phyloP scores from a whole-genome alignment of 805 yeast species.

The Starmerella ratchasimensis region DNA sequence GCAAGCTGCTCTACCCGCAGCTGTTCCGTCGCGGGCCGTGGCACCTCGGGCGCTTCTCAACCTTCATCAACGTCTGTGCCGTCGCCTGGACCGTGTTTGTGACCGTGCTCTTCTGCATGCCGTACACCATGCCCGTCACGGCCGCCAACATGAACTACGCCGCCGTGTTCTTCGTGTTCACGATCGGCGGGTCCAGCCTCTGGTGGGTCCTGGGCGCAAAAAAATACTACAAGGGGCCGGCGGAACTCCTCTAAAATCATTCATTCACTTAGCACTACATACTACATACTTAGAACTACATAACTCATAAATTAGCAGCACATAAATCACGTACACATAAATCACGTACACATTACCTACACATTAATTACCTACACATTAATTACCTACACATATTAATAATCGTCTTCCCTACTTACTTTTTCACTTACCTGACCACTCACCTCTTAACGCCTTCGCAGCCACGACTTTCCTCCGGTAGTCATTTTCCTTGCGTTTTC shows the following conservation, averaged over 20 bases:
- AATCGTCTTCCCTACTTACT: no score
- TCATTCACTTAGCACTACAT: no score
- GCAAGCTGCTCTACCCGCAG: conserved; percentile 43
- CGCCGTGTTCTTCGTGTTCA: conserved; percentile 19
- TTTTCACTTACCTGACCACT: no score
- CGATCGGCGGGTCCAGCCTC: conserved; percentile 9
- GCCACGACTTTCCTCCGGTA: conserved; percentile 1
- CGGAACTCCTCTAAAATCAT: neutral
- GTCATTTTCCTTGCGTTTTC: conserved; percentile 4
- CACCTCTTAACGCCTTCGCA: conserved; percentile 3
- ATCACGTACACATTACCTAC: no score
- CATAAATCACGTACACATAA: no score
- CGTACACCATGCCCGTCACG: conserved; percentile 19
- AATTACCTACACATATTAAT: no score
- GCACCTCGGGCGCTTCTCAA: conserved; percentile 39
- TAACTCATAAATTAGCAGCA: no score
- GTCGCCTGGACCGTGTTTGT: conserved; percentile 19
- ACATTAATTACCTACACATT: no score
- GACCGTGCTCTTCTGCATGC: conserved; percentile 20
- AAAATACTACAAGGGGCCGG: conserved; percentile 14
- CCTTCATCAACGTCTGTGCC: conserved; percentile 13
- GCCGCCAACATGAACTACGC: conserved; percentile 22
- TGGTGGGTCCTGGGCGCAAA: conserved; percentile 18
- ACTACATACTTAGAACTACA: no score
- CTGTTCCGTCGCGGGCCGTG: conserved; percentile 53